phyloP scores from a whole-genome alignment of 768 basidiomycete species.

The Mrakia hoshinonis region DNA sequence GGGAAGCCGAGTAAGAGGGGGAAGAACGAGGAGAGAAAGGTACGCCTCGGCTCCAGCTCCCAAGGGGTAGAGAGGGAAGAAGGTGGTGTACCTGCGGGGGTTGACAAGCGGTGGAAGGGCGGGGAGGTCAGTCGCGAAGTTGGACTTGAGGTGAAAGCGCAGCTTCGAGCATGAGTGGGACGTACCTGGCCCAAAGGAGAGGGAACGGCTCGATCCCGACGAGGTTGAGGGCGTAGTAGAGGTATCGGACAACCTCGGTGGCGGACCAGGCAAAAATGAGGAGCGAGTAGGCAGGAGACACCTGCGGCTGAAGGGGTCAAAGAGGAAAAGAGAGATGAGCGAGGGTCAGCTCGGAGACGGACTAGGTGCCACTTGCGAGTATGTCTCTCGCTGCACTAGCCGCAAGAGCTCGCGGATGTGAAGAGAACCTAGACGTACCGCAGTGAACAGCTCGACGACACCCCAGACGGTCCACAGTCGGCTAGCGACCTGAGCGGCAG shows the following conservation, averaged over 20 bases:
- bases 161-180: not conserved
- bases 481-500: slow-evolving; percentile 68
- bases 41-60: slow-evolving; percentile 87
- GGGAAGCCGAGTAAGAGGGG: slow-evolving; percentile 39
- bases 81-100: slow-evolving; percentile 69
- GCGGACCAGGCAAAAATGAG: slow-evolving; percentile 90
- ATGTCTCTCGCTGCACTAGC: not conserved
- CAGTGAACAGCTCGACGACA: slow-evolving; percentile 56
- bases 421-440: slow-evolving; percentile 45
- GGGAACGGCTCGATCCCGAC: slow-evolving; percentile 47
- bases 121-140: not conserved
- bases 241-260: slow-evolving; percentile 85
- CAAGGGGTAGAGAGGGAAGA: slow-evolving; percentile 85
- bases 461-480: slow-evolving; percentile 80
- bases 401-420: not conserved
- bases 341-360: not conserved
- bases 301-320: slow-evolving; percentile 44
- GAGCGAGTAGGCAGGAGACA: slow-evolving; percentile 70
- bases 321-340: slow-evolving; percentile 5
- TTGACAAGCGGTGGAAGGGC: slow-evolving; percentile 43
- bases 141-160: slow-evolving; percentile 42
- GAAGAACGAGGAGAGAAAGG: slow-evolving; percentile 68
- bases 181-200: slow-evolving; percentile 42
- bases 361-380: no score
- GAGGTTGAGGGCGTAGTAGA: slow-evolving; percentile 68